phyloP scores from a whole-genome alignment of 257 asterid species.

The Gentiana straminea region DNA sequence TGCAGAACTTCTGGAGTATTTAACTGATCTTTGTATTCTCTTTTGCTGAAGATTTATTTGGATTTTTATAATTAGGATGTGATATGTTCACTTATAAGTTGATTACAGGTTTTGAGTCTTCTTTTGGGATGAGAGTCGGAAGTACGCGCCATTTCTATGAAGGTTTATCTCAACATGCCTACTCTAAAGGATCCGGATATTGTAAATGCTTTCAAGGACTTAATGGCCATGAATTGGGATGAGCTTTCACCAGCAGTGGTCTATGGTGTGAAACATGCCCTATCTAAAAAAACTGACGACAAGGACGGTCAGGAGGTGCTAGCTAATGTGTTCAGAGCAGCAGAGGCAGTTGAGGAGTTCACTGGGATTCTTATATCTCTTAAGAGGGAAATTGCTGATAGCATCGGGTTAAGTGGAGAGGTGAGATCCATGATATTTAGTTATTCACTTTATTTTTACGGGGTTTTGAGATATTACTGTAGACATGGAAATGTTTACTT shows the following conservation, averaged over 20 bases:
- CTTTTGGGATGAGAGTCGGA: constrained; percentile 41
- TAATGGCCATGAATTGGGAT: constrained; percentile 79
- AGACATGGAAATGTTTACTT: constrained; percentile 9
- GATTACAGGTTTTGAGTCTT: constrained; percentile 30
- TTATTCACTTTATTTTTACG: constrained; percentile 1
- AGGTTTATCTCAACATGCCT: constrained; percentile 51
- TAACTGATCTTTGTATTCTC: constrained; percentile 4
- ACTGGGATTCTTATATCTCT: constrained; percentile 54
- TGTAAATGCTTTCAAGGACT: constrained; percentile 67
- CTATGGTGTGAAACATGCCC: constrained; percentile 43
- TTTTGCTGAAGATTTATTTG: constrained; percentile 2
- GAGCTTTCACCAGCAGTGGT: constrained; percentile 59
- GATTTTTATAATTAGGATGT: too few species aligned
- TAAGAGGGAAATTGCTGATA: constrained; percentile 86
- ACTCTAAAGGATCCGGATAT: constrained; percentile 55
- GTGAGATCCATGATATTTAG: constrained; percentile 24
- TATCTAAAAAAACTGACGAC: constrained; percentile 72
- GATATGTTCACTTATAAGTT: too few species aligned
- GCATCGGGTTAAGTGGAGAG: constrained; percentile 88
- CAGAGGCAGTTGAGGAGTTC: constrained; percentile 95
- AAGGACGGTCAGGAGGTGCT: constrained; percentile 64
- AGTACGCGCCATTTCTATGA: constrained; percentile 55
- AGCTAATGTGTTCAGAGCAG: constrained; percentile 68
- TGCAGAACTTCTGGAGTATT: too few species aligned
- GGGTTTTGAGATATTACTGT: constrained; percentile 4